Evolutionary conservation across 352 stramenopile species (phyloP), one percentile per base, ranked within the genome.

Genomic region (Globisporangium rhizosaccharum): DNA sequence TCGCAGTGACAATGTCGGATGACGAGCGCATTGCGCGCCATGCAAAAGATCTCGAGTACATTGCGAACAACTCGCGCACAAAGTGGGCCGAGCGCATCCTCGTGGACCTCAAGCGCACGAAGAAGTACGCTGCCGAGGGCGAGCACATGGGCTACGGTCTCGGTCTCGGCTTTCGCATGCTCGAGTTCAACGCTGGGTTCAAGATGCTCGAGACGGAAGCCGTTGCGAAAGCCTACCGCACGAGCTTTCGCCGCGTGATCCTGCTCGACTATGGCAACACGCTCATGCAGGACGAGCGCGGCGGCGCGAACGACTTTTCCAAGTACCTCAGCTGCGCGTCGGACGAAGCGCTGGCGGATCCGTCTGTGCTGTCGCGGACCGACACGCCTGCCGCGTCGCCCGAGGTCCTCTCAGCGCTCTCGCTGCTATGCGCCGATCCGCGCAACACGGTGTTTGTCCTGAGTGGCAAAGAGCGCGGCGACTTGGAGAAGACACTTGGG

Each of bases 251-350:
- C 26, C 85, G 94, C 17, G 82, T 99, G 7, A 96, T 99, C 51
- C 79, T 99, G 42, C 88, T 99, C 48, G 97, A 99, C 70, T 99
- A 99, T 55, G 97, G 97, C 53, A 98, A 98, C 70, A 99, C 97
- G 9, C 85, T 99, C 45, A 90, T 97, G 14, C 80, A 87, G 41
- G 95, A 98, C 61, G 92, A 97, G 72, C 50, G 64, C 37, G 62
- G 64, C 37, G 62, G 63, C 37, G 69, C 73, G 6, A 79, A 91
- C 61, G 76, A 90, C 56, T 91, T 94, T 56, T 85, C 80, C 12
- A 94, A 90, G 69, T 96, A 96, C 56, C 73, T 96, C n/a, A 66
- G 80, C 26, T 72, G 72, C 30, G 63, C 67, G 2, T 69, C 69
- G 11, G 64, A 67, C 20, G 36, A 65, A n/a, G 59, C 57, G 42